Evolutionary conservation across 1,139 yeast species (phyloP).

Genomic region (Zygoascus sp.): DNA sequence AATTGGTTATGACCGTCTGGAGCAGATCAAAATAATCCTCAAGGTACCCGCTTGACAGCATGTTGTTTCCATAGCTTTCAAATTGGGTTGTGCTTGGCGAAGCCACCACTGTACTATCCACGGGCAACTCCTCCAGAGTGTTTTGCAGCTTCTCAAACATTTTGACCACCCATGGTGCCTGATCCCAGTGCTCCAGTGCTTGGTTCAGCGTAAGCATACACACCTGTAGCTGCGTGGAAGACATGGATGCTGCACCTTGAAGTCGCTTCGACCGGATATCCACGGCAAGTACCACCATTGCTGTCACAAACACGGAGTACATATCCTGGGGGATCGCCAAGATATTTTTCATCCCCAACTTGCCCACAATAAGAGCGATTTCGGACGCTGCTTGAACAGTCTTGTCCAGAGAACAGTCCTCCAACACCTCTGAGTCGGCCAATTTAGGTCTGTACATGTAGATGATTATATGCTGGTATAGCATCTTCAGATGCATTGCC

Average conservation of each 20-base stretch:
- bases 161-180: conserved; percentile 39
- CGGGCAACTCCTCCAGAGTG: not conserved
- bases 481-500: conserved; percentile 14
- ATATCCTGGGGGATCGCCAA: conserved; percentile 20
- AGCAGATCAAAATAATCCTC: conserved; percentile 5
- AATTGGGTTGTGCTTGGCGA: not conserved
- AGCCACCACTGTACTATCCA: not conserved
- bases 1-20: conserved; percentile 1
- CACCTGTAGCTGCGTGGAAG: conserved; percentile 17
- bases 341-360: conserved; percentile 13
- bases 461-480: conserved; percentile 17
- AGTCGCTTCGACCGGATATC: conserved; percentile 11
- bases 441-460: conserved; percentile 17
- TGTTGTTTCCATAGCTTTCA: conserved; percentile 1
- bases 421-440: conserved; percentile 12
- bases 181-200: conserved; percentile 19
- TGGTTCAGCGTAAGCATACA: conserved; percentile 19
- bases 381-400: conserved; percentile 19
- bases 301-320: conserved; percentile 17
- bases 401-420: conserved; percentile 16
- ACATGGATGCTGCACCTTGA: not conserved
- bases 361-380: conserved; percentile 18
- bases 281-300: conserved; percentile 19
- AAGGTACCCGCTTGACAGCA: not conserved
- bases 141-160: conserved; percentile 12